Evolutionary conservation across 495 filamentous ascomycete genomes (phyloP), one percentile per base, ranked within the genome.

Genomic region (Glonium stellatum): DNA sequence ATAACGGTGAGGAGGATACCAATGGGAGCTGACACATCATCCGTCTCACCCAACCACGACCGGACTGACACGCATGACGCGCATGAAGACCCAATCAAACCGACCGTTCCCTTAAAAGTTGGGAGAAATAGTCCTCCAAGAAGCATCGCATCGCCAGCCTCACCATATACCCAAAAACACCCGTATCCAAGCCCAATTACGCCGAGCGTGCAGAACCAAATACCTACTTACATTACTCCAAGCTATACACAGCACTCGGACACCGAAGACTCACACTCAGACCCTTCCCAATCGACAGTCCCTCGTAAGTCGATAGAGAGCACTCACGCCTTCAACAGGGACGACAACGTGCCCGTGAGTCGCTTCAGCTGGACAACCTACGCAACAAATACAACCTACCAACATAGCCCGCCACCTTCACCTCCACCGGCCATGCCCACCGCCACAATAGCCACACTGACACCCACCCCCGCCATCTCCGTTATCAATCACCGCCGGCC

Each of bases 361-460:
- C 87, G 86, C 42, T 90, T 89, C 75, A 90, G 85, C 70, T 74
- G 84, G 49, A 86, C 86, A 15, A 90, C 87, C 2, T 86, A 86
- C 67, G 81, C 83, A n/a, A 77, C 82, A 2, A 79, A 76, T 12
- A 77, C 79, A 15, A 67, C 66, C 19, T 75, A 74, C 57, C 71
- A 77, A 52, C 67, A 75, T 23, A 81, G 76, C 53, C 77, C 73
- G 19, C 75, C 75, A 23, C 69, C 68, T 12, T 81, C 75, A 18
- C 68, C 72, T 0, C 65, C 71, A 12, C 72, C 75, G 15, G 73
- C 76, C 15, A 59, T 72, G 12, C 72, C 70, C 11, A 62, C 60
- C 10, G 62, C 58, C 27, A 71, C 72, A 41, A 15, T 57, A 36
- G 55, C 56, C 4, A 22, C 19, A 49, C 22, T 49, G 1, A 46